Evolutionary conservation across 352 stramenopile species (phyloP), one percentile per base, ranked within the genome.

Genomic region (Globisporangium megalacanthum): DNA sequence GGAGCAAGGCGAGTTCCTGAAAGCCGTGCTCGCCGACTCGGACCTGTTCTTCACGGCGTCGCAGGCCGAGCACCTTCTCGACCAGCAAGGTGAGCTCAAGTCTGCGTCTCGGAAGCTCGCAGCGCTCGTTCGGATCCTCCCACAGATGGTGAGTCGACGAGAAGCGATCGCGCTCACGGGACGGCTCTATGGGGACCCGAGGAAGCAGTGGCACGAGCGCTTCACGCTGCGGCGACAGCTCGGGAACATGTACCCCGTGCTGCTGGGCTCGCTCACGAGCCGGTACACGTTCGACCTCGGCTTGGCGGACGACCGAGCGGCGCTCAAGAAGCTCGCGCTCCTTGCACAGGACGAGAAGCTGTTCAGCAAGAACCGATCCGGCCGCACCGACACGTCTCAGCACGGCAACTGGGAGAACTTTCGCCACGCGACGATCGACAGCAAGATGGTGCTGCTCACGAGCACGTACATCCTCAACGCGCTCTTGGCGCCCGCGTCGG

Each of bases 391-490:
- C 59, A 96, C 79, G 2, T 92, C 80, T 2, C 85, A 96, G 62
- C 82, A 90, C 17, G 85, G 85, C 9, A 88, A 96, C 56, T 96
- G 85, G 83, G 78, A 95, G 58, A 97, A 96, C 60, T 97, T 95
- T 53, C 77, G 88, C 11, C 84, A 90, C 65, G 87, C 88, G 8
- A 83, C 65, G 0, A 54, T 94, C 49, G 84, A 94, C 51, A 73
- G 77, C 17, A 58, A 82, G 13, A 55, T 66, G 0, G 70, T 89
- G 29, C 42, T 83, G 19, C 66, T 96, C 9, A 89, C 76, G 1
- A 89, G 68, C 45, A 69, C 68, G 6, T 96, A 73, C 49, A 84
- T 93, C 49, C 73, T 96, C 7, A 85, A 87, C 39, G 78, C 72
- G 42, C 55, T 88, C 6, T 70, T 92, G 7, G 65, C 51, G 0